Conservation (phyloP, 257 asterid species). For the Ligustrum vulgare region DNA sequence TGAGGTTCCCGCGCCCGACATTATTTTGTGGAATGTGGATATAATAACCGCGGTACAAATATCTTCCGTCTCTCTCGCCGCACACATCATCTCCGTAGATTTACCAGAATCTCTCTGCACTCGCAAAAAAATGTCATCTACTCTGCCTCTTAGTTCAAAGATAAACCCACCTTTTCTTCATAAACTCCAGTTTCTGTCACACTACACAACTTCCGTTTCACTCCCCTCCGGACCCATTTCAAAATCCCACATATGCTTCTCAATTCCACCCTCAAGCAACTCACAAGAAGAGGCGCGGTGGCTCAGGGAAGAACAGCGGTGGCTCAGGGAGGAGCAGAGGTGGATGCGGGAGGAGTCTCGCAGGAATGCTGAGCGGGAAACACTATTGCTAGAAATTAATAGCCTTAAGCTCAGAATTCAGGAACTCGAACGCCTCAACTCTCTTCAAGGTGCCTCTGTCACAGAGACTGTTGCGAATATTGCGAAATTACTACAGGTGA, state of each 20-base stretch:
- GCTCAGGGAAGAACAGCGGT: conserved; percentile 89
- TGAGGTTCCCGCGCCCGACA: too few relatives aligned
- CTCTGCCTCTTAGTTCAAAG: conserved; percentile 29
- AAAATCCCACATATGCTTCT: conserved; percentile 58
- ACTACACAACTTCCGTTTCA: conserved; percentile 21
- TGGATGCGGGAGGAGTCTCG: conserved; percentile 80
- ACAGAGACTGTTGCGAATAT: conserved; percentile 55
- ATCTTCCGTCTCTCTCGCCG: conserved; percentile 6
- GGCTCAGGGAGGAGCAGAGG: conserved; percentile 92
- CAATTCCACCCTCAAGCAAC: conserved; percentile 46
- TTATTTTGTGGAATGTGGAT: too few relatives aligned
- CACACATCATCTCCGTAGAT: not conserved
- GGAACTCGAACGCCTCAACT: conserved; percentile 52
- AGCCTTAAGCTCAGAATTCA: conserved; percentile 54
- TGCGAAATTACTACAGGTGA: conserved; percentile 71
- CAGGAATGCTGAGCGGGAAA: conserved; percentile 73
- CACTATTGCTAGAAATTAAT: conserved; percentile 56
- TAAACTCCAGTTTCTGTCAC: conserved; percentile 9
- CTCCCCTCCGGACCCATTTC: conserved; percentile 20
- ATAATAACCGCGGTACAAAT: not conserved
- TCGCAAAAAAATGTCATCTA: conserved; percentile 24
- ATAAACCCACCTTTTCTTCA: not conserved
- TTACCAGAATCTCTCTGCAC: conserved; percentile 4
- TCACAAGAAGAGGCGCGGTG: conserved; percentile 70
- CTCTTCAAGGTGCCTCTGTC: conserved; percentile 49